Evolutionary conservation across 139 green algal genomes (phyloP).

Genomic region (Chlorella sp.): DNA sequence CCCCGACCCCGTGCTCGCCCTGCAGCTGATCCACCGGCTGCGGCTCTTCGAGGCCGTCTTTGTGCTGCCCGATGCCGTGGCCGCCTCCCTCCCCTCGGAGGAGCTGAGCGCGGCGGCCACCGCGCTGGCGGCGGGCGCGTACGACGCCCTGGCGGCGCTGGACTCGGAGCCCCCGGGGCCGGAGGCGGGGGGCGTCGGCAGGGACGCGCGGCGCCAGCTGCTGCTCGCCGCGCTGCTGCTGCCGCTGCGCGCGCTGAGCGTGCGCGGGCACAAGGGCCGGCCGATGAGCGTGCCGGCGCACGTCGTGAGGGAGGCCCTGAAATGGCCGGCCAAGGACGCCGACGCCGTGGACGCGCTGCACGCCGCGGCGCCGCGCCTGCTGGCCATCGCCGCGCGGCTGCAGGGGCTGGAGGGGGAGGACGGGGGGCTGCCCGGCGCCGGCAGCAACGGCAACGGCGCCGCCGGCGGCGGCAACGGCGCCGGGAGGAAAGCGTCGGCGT

Average conservation of each 20-base stretch:
- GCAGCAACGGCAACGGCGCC: too few relatives aligned
- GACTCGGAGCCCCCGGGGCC: too few relatives aligned
- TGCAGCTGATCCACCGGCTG: conserved; percentile 70
- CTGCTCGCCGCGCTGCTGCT: conserved; percentile 79
- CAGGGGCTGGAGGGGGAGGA: too few relatives aligned
- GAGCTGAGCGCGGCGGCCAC: neutral
- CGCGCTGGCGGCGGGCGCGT: neutral
- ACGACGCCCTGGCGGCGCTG: conserved; percentile 25
- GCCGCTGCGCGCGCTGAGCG: conserved; percentile 56
- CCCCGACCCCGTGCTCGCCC: conserved; percentile 56
- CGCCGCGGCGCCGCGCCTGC: conserved; percentile 41
- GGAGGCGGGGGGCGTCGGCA: conserved; percentile 12
- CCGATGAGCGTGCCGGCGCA: conserved; percentile 15
- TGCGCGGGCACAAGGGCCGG: conserved; percentile 50
- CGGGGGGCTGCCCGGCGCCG: too few relatives aligned
- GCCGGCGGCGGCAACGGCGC: too few relatives aligned
- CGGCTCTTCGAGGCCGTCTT: conserved; percentile 79
- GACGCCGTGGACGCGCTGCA: conserved; percentile 56
- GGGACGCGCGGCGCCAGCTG: conserved; percentile 63
- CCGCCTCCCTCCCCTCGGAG: conserved; percentile 15
- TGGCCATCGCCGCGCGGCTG: conserved; percentile 37
- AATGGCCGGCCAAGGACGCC: conserved; percentile 72
- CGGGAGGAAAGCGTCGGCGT: too few relatives aligned
- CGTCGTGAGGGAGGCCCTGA: conserved; percentile 73
- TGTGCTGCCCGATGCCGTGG: conserved; percentile 34